These are phyloP conservation scores for Pyrenophora seminiperda DNA, from an alignment of 2,329 filamentous ascomycete species.

Conservation along the genomic window DNA sequence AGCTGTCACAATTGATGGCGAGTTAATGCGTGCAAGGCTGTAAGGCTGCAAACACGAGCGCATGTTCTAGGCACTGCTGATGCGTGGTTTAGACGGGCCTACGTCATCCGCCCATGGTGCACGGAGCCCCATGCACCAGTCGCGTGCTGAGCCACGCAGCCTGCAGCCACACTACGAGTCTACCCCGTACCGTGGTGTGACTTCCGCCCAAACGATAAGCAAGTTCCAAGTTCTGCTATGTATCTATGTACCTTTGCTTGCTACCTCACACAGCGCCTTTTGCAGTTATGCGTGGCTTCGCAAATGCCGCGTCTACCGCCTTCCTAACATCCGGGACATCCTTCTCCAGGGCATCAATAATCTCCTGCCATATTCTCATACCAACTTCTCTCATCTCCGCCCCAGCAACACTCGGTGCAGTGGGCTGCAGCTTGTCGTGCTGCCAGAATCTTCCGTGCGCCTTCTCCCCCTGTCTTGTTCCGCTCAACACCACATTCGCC, in stretches of 20 bases:
- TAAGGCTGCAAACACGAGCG: slow-evolving; percentile 3
- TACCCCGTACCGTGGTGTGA: no score
- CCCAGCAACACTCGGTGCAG: slow-evolving; percentile 37
- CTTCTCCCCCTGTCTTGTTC: slow-evolving; percentile 40
- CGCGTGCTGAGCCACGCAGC: slow-evolving; percentile 5
- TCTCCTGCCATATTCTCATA: slow-evolving; percentile 41
- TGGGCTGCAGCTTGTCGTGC: slow-evolving; percentile 39
- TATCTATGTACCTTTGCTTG: no score
- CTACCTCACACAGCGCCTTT: no score
- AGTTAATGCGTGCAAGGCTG: slow-evolving; percentile 10
- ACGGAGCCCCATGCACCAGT: slow-evolving; percentile 2
- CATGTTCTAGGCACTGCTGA: slow-evolving; percentile 12
- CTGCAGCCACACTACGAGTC: slow-evolving; percentile 7
- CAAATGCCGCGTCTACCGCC: slow-evolving; percentile 14
- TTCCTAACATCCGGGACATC: slow-evolving; percentile 31
- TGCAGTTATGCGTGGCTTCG: background rate
- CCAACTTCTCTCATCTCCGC: slow-evolving; percentile 39
- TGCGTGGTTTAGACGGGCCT: slow-evolving; percentile 13
- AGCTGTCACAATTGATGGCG: slow-evolving; percentile 14
- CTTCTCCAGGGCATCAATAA: slow-evolving; percentile 38
- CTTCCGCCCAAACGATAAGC: no score
- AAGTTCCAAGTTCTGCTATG: no score
- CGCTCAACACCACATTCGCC: slow-evolving; percentile 42
- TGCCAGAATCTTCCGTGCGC: slow-evolving; percentile 47
- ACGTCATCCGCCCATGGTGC: slow-evolving; percentile 24